Evolutionary conservation across 108 stramenopile genomes (phyloP), one percentile per base, ranked within the genome.

Genomic region (Cyclotella kingstonii): DNA sequence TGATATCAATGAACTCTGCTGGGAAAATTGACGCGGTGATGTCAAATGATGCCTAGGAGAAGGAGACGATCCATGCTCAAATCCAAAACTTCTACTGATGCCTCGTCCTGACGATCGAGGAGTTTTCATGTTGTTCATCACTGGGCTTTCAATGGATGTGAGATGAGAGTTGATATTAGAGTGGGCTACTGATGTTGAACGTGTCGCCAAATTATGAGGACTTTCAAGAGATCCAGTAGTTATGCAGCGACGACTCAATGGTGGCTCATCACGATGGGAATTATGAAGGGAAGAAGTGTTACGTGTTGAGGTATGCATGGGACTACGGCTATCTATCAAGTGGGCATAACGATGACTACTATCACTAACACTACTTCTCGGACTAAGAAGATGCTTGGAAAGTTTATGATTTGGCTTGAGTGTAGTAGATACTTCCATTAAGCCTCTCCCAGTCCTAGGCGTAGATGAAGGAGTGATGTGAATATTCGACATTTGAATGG

Each of bases 61-160:
- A 2, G 38, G 39, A 31, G 56, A 25, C 5, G 58, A 50, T 4
- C 8, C 23, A 4, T 40, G 42, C 25, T 57, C 58, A 33, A 68
- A 52, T 14, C 40, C 38, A 44, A 54, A 68, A 19, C 51, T 29
- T 33, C 35, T 45, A 18, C 14, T 11, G 39, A 10, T 10, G 35
- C 66, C 66, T 11, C 54, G 55, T 10, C 68, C 68, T 3, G 68
- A 68, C 6, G 68, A 68, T n/a, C 68, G 68, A 36, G 68, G 68
- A 5, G 68, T 68, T 44, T 60, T 60, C 57, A 60, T 68, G 10
- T 68, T 57, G 28, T 23, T 14, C 27, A 46, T 29, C 7, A 17
- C 40, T 14, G 68, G 54, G 40, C 66, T 57, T 18, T 31, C 51
- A 43, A 63, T 42, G 28, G 50, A 34, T 12, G 22, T 39, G 31